These are phyloP conservation scores for Pachysolen tannophilus DNA, from an alignment of 805 yeast species.

Conservation along the genomic window DNA sequence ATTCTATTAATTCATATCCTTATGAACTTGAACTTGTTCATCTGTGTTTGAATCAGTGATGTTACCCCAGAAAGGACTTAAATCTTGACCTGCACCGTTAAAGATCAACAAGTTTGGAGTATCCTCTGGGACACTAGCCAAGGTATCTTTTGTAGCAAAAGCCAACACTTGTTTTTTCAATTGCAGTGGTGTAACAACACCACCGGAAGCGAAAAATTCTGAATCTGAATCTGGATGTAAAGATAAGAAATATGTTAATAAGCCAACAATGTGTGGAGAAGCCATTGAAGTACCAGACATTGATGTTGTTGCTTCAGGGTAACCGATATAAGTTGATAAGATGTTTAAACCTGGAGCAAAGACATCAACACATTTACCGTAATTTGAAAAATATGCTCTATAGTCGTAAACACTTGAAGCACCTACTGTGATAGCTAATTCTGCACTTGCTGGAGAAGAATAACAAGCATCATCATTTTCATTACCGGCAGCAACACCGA, in stretches of 20 bases:
- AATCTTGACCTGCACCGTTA: constrained; percentile 53
- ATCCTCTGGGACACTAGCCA: constrained; percentile 36
- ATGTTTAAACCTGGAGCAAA: constrained; percentile 52
- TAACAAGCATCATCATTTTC: constrained; percentile 54
- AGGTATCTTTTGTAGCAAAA: constrained; percentile 40
- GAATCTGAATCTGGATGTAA: constrained; percentile 45
- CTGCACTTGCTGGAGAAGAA: constrained; percentile 55
- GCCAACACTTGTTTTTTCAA: constrained; percentile 45
- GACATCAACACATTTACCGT: constrained; percentile 44
- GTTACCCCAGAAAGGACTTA: constrained; percentile 42
- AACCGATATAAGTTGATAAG: constrained; percentile 47
- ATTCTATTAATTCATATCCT: background rate
- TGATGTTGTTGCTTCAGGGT: constrained; percentile 39
- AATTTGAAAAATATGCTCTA: constrained; percentile 46
- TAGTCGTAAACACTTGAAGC: constrained; percentile 36
- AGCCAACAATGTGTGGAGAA: constrained; percentile 51
- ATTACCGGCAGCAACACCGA: constrained; percentile 60
- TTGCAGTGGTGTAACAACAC: constrained; percentile 37
- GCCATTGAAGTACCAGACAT: constrained; percentile 63
- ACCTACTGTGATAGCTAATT: constrained; percentile 44
- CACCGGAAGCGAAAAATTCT: constrained; percentile 34
- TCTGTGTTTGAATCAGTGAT: background rate
- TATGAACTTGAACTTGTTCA: no score
- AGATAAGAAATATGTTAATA: constrained; percentile 47
- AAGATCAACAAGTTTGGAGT: constrained; percentile 52